These are phyloP conservation scores for Pythium pyrilobum DNA, from an alignment of 352 stramenopile species.

Conservation along the genomic window DNA sequence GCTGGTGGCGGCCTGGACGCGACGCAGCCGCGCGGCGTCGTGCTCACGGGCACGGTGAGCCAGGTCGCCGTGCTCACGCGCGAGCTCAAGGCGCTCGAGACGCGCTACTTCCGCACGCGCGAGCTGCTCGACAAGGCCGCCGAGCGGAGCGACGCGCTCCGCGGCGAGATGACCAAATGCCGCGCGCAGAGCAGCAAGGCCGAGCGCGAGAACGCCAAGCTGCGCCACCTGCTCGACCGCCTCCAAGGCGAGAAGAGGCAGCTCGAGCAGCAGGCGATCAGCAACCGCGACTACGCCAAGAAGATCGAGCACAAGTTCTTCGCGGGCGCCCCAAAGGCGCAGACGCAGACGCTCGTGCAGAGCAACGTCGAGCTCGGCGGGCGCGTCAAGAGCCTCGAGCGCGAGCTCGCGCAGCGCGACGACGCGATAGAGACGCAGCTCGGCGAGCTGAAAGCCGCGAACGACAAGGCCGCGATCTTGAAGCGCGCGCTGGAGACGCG, in stretches of 20 bases:
- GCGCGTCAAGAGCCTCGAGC: slow-evolving; percentile 37
- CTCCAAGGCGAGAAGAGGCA: slow-evolving; percentile 72
- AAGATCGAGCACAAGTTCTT: slow-evolving; percentile 84
- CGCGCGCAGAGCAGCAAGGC: slow-evolving; percentile 28
- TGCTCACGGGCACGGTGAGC: slow-evolving; percentile 23
- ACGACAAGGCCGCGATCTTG: slow-evolving; percentile 59
- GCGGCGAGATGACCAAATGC: slow-evolving; percentile 45
- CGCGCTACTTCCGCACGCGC: slow-evolving; percentile 73
- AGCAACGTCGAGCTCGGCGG: slow-evolving; percentile 53
- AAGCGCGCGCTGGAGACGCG: slow-evolving; percentile 64
- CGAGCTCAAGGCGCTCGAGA: slow-evolving; percentile 68
- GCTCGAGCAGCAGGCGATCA: slow-evolving; percentile 76
- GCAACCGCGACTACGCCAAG: slow-evolving; percentile 79
- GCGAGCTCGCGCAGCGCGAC: slow-evolving; percentile 23
- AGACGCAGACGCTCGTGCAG: slow-evolving; percentile 51
- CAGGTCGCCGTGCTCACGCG: slow-evolving; percentile 56
- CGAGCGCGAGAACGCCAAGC: slow-evolving; percentile 57
- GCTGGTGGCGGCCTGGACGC: neutral
- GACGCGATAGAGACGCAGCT: slow-evolving; percentile 13
- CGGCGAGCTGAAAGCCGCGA: slow-evolving; percentile 30
- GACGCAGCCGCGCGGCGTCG: neutral
- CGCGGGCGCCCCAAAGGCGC: slow-evolving; percentile 52
- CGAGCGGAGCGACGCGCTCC: slow-evolving; percentile 57
- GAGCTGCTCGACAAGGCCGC: slow-evolving; percentile 60
- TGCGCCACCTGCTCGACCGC: slow-evolving; percentile 63